Conservation (phyloP, 208 protist species). For the Phytomonas sp. region DNA sequence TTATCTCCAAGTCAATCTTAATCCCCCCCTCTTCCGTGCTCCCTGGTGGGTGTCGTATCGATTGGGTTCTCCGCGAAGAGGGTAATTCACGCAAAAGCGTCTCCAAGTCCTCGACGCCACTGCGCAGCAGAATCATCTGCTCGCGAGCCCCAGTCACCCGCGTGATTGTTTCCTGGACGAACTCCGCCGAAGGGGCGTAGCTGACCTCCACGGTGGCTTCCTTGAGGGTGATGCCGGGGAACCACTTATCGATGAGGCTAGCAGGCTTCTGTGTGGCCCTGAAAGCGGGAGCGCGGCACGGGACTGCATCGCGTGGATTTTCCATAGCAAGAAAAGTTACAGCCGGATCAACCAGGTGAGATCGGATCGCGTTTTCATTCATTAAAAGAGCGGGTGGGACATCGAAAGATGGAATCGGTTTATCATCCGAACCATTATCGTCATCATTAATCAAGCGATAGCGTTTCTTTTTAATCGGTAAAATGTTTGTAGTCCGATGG, state of each 20-base stretch:
- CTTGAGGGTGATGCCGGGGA: slow-evolving; percentile 56
- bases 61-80: no score
- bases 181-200: slow-evolving; percentile 29
- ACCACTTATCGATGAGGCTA: slow-evolving; percentile 66
- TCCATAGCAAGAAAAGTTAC: not conserved
- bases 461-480: slow-evolving; percentile 19
- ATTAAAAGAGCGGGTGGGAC: no score
- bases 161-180: slow-evolving; percentile 35
- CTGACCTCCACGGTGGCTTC: slow-evolving; percentile 46
- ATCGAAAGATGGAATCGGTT: not conserved
- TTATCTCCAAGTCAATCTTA: slow-evolving; percentile 1
- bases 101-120: slow-evolving; percentile 57
- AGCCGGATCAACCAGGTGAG: no score
- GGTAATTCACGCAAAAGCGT: slow-evolving; percentile 16
- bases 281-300: slow-evolving; percentile 8
- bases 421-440: not conserved
- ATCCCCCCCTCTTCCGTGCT: no score
- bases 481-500: not conserved
- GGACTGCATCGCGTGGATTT: not conserved
- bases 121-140: slow-evolving; percentile 41
- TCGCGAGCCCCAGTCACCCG: slow-evolving; percentile 50
- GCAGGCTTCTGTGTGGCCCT: slow-evolving; percentile 14
- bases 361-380: no score
- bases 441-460: not conserved
- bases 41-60: no score